Conservation (phyloP, 78 protist species). For the Dictyostelium intermedium region DNA sequence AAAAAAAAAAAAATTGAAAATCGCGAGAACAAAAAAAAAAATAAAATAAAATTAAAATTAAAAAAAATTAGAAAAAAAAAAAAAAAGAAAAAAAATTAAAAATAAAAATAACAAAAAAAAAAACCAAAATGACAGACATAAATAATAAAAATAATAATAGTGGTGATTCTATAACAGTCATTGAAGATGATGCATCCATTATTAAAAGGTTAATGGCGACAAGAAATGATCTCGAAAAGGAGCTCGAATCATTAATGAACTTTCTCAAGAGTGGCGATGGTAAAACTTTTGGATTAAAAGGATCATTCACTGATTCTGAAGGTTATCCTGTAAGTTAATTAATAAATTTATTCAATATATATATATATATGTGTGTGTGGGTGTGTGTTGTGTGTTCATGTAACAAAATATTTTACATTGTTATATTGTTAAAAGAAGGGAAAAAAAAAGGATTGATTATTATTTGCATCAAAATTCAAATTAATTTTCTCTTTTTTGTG, state of each 20-base stretch:
- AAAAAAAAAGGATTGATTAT: not conserved
- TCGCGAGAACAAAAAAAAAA: not conserved
- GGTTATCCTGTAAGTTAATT: slow-evolving; percentile 60
- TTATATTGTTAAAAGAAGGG: not conserved
- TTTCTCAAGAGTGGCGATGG: slow-evolving; percentile 52
- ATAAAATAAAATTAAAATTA: not conserved
- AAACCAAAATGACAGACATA: not conserved
- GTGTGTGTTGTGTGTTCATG: too few species aligned
- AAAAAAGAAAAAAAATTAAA: not conserved
- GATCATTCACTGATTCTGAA: slow-evolving; percentile 58
- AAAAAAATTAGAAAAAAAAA: not conserved
- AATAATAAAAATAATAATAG: not conserved
- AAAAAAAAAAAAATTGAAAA: not conserved
- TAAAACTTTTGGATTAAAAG: slow-evolving; percentile 38
- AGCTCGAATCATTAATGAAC: slow-evolving; percentile 7
- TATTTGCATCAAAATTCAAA: not conserved
- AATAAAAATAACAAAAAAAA: not conserved
- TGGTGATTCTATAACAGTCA: not conserved
- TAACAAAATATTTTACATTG: too few species aligned
- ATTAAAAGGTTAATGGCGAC: not conserved
- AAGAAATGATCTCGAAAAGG: slow-evolving; percentile 22
- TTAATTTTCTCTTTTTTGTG: too few species aligned
- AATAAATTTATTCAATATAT: not conserved
- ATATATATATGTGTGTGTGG: too few species aligned
- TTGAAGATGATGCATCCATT: not conserved